Evolutionary conservation across 2,329 filamentous ascomycete genomes (phyloP).

Genomic region (Aspergillus sp.): DNA sequence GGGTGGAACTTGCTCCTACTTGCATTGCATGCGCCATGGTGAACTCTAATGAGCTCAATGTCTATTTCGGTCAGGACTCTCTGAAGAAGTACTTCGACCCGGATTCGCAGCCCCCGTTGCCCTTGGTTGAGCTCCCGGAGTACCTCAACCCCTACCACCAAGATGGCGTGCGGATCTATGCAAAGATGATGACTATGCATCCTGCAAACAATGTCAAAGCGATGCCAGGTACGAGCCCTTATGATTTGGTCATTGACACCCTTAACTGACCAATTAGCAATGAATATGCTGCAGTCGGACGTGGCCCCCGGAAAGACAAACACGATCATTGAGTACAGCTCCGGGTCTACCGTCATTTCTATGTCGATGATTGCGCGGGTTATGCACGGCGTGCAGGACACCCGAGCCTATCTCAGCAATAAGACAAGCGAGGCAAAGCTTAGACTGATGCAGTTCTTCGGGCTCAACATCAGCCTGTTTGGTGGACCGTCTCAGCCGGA

Average conservation of each 20-base stretch:
- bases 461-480: constrained; percentile 57
- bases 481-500: constrained; percentile 61
- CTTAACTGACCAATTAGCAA: constrained; percentile 32
- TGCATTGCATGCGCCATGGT: constrained; percentile 20
- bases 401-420: constrained; percentile 58
- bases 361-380: constrained; percentile 57
- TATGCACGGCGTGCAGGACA: constrained; percentile 52
- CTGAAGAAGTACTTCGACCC: constrained; percentile 61
- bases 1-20: background rate
- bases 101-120: constrained; percentile 57
- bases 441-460: constrained; percentile 60
- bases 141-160: constrained; percentile 57
- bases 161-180: constrained; percentile 63
- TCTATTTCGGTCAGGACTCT: constrained; percentile 59
- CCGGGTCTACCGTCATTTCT: constrained; percentile 62
- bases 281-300: constrained; percentile 51
- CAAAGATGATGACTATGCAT: constrained; percentile 66
- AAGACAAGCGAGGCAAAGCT: constrained; percentile 57
- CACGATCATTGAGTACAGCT: constrained; percentile 61
- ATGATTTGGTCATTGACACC: background rate
- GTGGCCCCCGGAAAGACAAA: constrained; percentile 48
- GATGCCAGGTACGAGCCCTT: constrained; percentile 45
- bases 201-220: constrained; percentile 66
- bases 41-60: constrained; percentile 47
- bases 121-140: constrained; percentile 61